phyloP scores from a whole-genome alignment of 176 grass and related monocot species.

The Zoysia japonica region DNA sequence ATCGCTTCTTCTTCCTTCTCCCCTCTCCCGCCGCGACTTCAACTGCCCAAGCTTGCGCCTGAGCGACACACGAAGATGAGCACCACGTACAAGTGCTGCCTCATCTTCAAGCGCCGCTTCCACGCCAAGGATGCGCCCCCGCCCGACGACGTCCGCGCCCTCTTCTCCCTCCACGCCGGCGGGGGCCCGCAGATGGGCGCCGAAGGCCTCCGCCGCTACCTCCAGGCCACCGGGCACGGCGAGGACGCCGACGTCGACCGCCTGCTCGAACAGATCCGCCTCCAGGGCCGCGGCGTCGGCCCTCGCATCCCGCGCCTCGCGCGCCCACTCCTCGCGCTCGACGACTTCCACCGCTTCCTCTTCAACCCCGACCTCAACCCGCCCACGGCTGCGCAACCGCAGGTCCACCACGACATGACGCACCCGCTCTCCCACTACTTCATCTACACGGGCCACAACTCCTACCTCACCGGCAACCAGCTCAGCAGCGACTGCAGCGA shows the following conservation, averaged over 20 bases:
- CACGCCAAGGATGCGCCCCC: slow-evolving; percentile 67
- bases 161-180: slow-evolving; percentile 53
- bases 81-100: slow-evolving; percentile 76
- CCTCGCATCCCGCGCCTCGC: slow-evolving; percentile 38
- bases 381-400: slow-evolving; percentile 1
- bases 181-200: slow-evolving; percentile 42
- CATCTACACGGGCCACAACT: slow-evolving; percentile 97
- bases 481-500: slow-evolving; percentile 97
- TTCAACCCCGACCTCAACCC: slow-evolving; percentile 84
- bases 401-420: slow-evolving; percentile 89
- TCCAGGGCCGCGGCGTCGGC: slow-evolving; percentile 20
- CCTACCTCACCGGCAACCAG: slow-evolving; percentile 98
- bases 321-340: slow-evolving; percentile 46
- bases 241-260: slow-evolving; percentile 35
- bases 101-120: slow-evolving; percentile 83
- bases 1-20: no score
- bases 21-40: neutral
- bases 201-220: slow-evolving; percentile 65
- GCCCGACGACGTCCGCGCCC: slow-evolving; percentile 56
- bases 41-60: no score
- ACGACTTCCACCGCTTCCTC: slow-evolving; percentile 93
- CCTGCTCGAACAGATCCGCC: slow-evolving; percentile 55
- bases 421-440: slow-evolving; percentile 86
- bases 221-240: slow-evolving; percentile 29
- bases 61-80: slow-evolving; percentile 3